These are phyloP conservation scores for Lactarius pseudohatsudake DNA, from an alignment of 768 basidiomycete species.

Conservation along the genomic window DNA sequence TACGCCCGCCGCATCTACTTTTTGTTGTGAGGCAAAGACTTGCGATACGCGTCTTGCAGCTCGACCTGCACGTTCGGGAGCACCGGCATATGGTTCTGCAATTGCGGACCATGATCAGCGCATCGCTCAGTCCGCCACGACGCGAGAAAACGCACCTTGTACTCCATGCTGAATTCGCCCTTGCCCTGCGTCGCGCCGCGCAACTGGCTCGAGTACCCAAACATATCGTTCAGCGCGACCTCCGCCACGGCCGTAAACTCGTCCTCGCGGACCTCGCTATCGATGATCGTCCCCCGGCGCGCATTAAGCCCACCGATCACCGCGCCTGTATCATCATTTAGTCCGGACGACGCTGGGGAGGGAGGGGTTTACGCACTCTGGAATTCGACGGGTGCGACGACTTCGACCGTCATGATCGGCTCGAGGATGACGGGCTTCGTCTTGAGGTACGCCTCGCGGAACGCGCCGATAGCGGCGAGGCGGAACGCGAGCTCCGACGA, in stretches of 20 bases:
- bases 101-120: slow-evolving; percentile 10
- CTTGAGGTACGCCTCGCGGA: slow-evolving; percentile 82
- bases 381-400: slow-evolving; percentile 94
- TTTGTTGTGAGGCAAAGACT: slow-evolving; percentile 69
- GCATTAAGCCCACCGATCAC: slow-evolving; percentile 95
- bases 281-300: slow-evolving; percentile 89
- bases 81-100: slow-evolving; percentile 76
- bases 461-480: slow-evolving; percentile 85
- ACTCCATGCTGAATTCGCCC: slow-evolving; percentile 82
- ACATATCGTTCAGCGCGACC: slow-evolving; percentile 97
- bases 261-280: slow-evolving; percentile 95
- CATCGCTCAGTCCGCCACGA: slow-evolving; percentile 5
- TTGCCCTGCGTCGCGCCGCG: slow-evolving; percentile 97
- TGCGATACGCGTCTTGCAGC: slow-evolving; percentile 82
- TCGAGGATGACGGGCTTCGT: slow-evolving; percentile 84
- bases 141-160: slow-evolving; percentile 52
- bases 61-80: slow-evolving; percentile 86
- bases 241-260: slow-evolving; percentile 92
- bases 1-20: slow-evolving; percentile 48
- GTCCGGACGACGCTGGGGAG: neutral
- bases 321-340: slow-evolving; percentile 45
- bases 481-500: slow-evolving; percentile 97
- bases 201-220: slow-evolving; percentile 91
- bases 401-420: slow-evolving; percentile 98
- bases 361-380: slow-evolving; percentile 55